These are phyloP conservation scores for Vicia faba DNA, from an alignment of 306 rosid genomes.

Conservation along the genomic window DNA sequence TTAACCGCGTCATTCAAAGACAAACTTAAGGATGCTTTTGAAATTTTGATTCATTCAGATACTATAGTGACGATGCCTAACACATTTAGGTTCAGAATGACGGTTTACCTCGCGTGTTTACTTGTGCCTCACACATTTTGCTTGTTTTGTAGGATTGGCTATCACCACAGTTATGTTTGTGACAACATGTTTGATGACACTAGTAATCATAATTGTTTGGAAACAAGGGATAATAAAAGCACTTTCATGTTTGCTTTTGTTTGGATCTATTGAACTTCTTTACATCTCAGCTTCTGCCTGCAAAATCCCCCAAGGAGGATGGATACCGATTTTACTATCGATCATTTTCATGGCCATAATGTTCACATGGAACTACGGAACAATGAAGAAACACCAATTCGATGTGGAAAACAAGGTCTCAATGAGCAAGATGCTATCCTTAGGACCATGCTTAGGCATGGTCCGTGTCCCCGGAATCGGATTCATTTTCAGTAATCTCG, in stretches of 20 bases:
- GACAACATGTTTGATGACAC: constrained; percentile 65
- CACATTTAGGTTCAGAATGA: not conserved
- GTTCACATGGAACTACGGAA: constrained; percentile 45
- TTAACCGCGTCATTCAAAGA: not conserved
- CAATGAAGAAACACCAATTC: constrained; percentile 41
- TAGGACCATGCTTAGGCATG: constrained; percentile 44
- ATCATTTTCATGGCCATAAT: constrained; percentile 39
- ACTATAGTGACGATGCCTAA: not conserved
- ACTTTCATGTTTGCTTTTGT: constrained; percentile 38
- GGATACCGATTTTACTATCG: constrained; percentile 45
- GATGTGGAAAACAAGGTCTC: constrained; percentile 50
- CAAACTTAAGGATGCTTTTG: not conserved
- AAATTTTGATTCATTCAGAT: not conserved
- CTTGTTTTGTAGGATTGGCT: constrained; percentile 43
- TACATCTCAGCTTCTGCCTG: constrained; percentile 44
- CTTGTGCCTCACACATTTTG: constrained; percentile 15
- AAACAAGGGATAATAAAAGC: constrained; percentile 51
- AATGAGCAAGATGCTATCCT: constrained; percentile 38
- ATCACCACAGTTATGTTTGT: constrained; percentile 46
- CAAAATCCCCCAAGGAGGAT: constrained; percentile 43
- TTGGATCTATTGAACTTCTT: constrained; percentile 44
- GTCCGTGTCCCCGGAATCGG: constrained; percentile 49
- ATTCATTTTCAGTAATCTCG: constrained; percentile 40
- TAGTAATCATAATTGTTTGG: constrained; percentile 70
- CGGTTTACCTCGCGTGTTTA: not conserved